Evolutionary conservation across 768 basidiomycete genomes (phyloP).

Genomic region (Boletus eberwhitei): DNA sequence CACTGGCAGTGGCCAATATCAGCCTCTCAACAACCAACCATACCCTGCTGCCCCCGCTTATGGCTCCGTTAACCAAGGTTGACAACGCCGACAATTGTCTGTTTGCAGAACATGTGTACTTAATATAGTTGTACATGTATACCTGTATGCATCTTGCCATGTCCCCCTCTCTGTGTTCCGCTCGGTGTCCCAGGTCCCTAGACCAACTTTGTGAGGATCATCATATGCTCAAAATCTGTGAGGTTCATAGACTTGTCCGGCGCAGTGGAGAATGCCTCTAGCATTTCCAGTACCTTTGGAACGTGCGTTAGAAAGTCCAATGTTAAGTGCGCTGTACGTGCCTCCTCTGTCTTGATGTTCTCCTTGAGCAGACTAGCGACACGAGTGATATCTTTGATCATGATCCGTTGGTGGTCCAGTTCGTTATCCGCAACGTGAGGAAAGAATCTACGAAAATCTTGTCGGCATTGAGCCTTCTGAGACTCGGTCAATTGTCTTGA

Average conservation of each 20-base stretch:
- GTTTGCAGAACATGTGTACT: neutral
- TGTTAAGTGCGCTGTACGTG: conserved; percentile 27
- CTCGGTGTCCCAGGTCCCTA: neutral
- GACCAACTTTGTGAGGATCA: conserved; percentile 50
- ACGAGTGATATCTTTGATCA: conserved; percentile 62
- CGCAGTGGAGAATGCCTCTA: conserved; percentile 68
- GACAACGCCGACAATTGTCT: neutral
- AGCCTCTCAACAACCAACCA: conserved; percentile 23
- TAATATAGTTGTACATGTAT: neutral
- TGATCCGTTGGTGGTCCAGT: conserved; percentile 52
- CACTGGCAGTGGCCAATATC: conserved; percentile 38
- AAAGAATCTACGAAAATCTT: conserved; percentile 74
- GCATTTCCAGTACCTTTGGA: conserved; percentile 72
- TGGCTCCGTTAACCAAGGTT: conserved; percentile 30
- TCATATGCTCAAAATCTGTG: conserved; percentile 73
- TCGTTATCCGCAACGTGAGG: conserved; percentile 47
- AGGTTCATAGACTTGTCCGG: conserved; percentile 67
- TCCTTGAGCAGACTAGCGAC: conserved; percentile 65
- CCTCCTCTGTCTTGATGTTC: conserved; percentile 73
- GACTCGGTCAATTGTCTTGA: conserved; percentile 41
- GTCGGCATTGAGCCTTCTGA: conserved; percentile 52
- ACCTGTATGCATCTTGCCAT: conserved; percentile 2
- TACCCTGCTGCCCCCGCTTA: conserved; percentile 31
- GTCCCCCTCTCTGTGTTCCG: neutral
- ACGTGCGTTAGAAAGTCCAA: conserved; percentile 1